These are phyloP conservation scores for Echium plantagineum DNA, from an alignment of 257 asterid genomes.

Conservation along the genomic window DNA sequence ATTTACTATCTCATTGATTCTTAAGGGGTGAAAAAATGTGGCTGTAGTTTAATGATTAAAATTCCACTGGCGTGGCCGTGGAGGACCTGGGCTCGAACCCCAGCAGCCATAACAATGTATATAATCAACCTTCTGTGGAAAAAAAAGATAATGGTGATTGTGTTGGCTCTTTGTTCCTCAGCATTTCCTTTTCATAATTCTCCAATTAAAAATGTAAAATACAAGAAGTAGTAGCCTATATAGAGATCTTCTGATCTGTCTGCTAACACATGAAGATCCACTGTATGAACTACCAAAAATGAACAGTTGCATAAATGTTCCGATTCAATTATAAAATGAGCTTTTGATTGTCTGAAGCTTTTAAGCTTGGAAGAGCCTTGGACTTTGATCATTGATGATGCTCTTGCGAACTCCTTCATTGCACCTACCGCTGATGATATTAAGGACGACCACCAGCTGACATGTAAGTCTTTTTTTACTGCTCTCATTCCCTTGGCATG, in stretches of 20 bases:
- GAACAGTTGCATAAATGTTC: background rate
- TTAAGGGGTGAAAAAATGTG: no score
- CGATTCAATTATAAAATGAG: background rate
- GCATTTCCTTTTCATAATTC: background rate
- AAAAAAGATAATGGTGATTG: no score
- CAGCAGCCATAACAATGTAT: conserved; percentile 70
- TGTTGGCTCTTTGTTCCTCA: background rate
- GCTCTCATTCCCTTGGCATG: background rate
- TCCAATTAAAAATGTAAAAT: no score
- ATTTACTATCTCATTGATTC: no score
- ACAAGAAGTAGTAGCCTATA: no score
- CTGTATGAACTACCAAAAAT: no score
- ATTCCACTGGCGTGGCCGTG: conserved; percentile 48
- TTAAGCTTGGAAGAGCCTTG: conserved; percentile 72
- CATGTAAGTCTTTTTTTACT: conserved; percentile 38
- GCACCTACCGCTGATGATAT: conserved; percentile 78
- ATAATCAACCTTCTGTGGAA: no score
- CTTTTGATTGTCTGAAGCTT: conserved; percentile 33
- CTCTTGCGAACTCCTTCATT: conserved; percentile 74
- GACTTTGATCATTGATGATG: conserved; percentile 81
- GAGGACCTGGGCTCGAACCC: conserved; percentile 99
- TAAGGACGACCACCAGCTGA: conserved; percentile 55
- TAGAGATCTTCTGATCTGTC: no score
- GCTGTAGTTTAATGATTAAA: no score
- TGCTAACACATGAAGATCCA: no score